Evolutionary conservation across 495 filamentous ascomycete genomes (phyloP).

Genomic region (Pseudomonodictys pantanalensis): DNA sequence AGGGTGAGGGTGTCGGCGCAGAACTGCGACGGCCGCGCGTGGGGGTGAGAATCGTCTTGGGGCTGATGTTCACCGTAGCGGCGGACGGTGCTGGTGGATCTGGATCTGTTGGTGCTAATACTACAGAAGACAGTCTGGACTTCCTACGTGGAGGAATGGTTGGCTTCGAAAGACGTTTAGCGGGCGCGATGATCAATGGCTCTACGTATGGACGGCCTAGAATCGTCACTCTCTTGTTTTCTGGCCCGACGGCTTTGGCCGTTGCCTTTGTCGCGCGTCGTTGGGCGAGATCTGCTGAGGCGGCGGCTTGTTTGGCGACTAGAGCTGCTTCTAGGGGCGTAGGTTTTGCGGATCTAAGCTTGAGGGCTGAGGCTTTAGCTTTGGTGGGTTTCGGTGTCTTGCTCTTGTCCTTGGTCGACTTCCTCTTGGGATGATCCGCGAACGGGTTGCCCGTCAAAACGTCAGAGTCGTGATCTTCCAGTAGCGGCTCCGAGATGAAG

Average conservation of each 20-base stretch:
- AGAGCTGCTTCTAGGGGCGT: neutral
- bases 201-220: slow-evolving; percentile 2
- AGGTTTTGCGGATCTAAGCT: neutral
- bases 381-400: neutral
- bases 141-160: neutral
- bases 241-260: no score
- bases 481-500: neutral
- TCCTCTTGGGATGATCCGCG: neutral
- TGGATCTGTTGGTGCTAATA: neutral
- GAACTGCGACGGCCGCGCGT: neutral
- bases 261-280: neutral
- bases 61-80: neutral
- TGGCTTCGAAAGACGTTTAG: neutral
- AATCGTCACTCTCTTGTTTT: slow-evolving; percentile 4
- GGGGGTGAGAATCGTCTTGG: no score
- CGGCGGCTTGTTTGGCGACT: neutral
- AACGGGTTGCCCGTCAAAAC: neutral
- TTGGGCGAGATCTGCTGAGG: neutral
- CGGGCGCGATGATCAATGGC: slow-evolving; percentile 8
- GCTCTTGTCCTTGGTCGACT: no score
- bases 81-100: neutral
- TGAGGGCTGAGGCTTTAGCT: neutral
- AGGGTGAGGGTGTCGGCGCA: neutral
- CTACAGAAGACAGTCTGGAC: neutral
- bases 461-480: neutral